phyloP scores from a whole-genome alignment of 257 asterid species.

The Paulownia fortunei region DNA sequence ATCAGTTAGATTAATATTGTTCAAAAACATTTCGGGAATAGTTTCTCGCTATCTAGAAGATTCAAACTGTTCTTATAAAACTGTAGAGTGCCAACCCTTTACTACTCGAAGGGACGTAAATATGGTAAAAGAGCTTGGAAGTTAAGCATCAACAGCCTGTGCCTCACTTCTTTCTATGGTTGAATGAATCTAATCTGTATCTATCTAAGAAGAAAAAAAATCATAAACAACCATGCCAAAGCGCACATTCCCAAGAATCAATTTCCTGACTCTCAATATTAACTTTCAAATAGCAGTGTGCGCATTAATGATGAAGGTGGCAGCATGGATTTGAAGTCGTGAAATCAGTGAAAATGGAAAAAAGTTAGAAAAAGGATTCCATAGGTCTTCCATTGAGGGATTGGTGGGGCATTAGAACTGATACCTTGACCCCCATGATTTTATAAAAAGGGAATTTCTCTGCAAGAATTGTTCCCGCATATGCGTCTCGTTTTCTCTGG shows the following conservation, averaged over 20 bases:
- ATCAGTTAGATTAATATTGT: too few relatives aligned
- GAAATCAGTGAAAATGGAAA: too few relatives aligned
- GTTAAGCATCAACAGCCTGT: conserved; percentile 19
- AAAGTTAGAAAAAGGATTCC: background rate
- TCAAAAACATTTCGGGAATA: too few relatives aligned
- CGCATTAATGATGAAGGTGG: too few relatives aligned
- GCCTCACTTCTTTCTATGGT: background rate
- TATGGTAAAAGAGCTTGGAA: background rate
- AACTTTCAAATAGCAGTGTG: too few relatives aligned
- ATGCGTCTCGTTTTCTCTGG: conserved; percentile 12
- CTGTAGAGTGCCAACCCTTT: conserved; percentile 11
- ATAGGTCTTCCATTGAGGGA: background rate
- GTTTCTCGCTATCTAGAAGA: too few relatives aligned
- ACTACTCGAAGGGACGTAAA: conserved; percentile 26
- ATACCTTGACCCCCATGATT: background rate
- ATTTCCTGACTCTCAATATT: too few relatives aligned
- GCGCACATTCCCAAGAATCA: too few relatives aligned
- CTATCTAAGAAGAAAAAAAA: background rate
- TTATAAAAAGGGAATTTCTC: background rate
- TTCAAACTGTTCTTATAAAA: background rate
- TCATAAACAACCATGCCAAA: background rate
- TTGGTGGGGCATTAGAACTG: background rate
- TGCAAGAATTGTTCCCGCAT: conserved; percentile 26
- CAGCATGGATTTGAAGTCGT: too few relatives aligned
- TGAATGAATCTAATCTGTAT: background rate